Evolutionary conservation across 345 rosid genomes (phyloP).

Genomic region (Trapa bicornis): DNA sequence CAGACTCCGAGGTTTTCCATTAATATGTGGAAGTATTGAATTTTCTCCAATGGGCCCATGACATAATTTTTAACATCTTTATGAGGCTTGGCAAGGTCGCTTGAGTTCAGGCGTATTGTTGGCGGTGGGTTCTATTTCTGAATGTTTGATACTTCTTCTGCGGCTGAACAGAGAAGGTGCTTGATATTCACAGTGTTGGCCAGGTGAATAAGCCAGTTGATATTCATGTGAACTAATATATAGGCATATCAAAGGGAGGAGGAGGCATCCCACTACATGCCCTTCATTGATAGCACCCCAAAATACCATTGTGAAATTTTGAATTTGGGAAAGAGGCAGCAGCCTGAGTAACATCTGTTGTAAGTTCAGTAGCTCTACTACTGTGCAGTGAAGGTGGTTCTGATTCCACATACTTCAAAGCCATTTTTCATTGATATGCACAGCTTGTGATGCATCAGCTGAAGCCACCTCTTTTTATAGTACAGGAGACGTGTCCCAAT

Average conservation of each 20-base stretch:
- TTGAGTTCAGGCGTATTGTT: constrained; percentile 36
- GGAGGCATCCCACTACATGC: constrained; percentile 41
- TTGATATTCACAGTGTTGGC: background rate
- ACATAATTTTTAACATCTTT: constrained; percentile 87
- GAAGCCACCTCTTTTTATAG: too few relatives aligned
- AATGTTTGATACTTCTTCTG: constrained; percentile 43
- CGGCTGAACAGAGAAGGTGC: constrained; percentile 29
- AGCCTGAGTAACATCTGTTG: constrained; percentile 23
- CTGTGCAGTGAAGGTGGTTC: constrained; percentile 31
- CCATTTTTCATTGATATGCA: too few relatives aligned
- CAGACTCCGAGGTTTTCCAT: background rate
- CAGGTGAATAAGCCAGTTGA: background rate
- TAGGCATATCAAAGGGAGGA: background rate
- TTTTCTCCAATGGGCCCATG: constrained; percentile 94
- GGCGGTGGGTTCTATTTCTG: constrained; percentile 31
- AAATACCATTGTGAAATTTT: constrained; percentile 72
- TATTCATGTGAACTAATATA: background rate
- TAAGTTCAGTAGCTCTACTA: constrained; percentile 35
- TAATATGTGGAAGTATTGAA: background rate
- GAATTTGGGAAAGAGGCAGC: constrained; percentile 51
- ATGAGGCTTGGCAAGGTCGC: constrained; percentile 63
- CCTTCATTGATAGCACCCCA: constrained; percentile 73
- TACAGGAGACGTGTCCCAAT: too few relatives aligned
- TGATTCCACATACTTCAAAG: constrained; percentile 32
- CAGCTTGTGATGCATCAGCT: too few relatives aligned